Evolutionary conservation across 306 rosid species (phyloP).

Genomic region (Corylus heterophylla): DNA sequence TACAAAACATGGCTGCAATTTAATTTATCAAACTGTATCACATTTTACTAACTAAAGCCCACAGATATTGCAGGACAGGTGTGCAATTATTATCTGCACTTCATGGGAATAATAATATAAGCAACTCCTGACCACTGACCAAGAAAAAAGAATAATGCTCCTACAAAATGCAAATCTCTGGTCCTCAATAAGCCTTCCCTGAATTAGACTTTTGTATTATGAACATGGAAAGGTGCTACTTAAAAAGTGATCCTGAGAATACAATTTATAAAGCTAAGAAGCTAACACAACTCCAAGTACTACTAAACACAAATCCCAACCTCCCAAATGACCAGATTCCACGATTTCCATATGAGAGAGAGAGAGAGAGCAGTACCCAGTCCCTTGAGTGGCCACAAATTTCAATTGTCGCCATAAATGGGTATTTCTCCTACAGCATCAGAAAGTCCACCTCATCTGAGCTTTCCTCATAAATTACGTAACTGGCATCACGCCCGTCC

Average conservation of each 20-base stretch:
- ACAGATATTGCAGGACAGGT: not conserved
- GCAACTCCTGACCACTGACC: not conserved
- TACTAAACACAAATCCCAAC: not conserved
- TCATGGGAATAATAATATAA: not conserved
- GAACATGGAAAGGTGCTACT: not conserved
- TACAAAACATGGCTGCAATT: not conserved
- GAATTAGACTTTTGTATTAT: not conserved
- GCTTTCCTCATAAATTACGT: conserved; percentile 69
- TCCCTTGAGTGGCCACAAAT: conserved; percentile 36
- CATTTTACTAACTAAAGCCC: not conserved
- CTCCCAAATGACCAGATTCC: not conserved
- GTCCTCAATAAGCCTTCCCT: conserved; percentile 17
- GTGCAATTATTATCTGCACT: not conserved
- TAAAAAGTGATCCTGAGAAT: not conserved
- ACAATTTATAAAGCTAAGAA: not conserved
- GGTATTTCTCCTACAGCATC: conserved; percentile 40
- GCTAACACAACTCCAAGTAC: not conserved
- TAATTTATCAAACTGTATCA: not conserved
- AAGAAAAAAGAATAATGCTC: conserved; percentile 13
- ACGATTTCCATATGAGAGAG: not conserved
- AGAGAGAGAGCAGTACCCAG: conserved; percentile 43
- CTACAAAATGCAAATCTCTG: conserved; percentile 14
- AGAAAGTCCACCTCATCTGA: conserved; percentile 83
- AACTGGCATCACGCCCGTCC: conserved; percentile 69
- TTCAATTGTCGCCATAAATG: conserved; percentile 29